Base-by-base conservation (phyloP, 2,329 filamentous ascomycete genomes). In the Hypoxylon sp. region DNA sequence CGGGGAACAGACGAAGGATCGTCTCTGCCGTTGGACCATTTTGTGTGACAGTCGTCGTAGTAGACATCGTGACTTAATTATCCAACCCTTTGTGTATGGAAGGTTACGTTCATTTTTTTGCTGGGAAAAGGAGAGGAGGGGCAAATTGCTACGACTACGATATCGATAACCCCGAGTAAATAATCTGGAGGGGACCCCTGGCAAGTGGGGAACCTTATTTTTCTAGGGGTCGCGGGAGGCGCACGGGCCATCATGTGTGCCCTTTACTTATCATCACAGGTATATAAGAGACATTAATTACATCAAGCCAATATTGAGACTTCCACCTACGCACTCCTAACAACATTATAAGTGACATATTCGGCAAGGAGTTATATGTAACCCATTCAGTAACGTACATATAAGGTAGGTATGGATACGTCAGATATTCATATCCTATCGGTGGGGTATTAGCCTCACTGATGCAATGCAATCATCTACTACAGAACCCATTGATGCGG, bases 1-100 rank as follows among this genome's bases (percentile, higher is more conserved):
- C 94, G 58, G 94, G 93, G 81, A 98, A 98, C 52, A 98, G 88
- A 69, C 89, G 90, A 65, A 95, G 86, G 75, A 99, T 93, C 76
- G 92, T 93, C 75, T 96, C 89, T 17, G 94, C 93, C 57, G 93
- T 97, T 61, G 87, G 84, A 76, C 89, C 85, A 43, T 85, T 75
- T 63, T 80, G 78, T 21, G 84, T 84, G 30, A 82, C 78, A 38
- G 82, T 83, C 41, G 81, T 84, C 25, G 85, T 84, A 25, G 69
- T 67, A 60, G 64, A 60, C 60, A 64, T 67, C 11, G 38, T 62
- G 55, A 52, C 38, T 56, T 43, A 48, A 45, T 49, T 63, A 62
- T 17, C 13, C 45, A 28, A 36, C 36, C 5, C 4, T 50, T 36
- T 46, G 25, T 58, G 32, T 17, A 38, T 38, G 2, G 14, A 14